Evolutionary conservation across 305 asterid species (phyloP), one percentile per base, ranked within the genome.

Genomic region (Fraxinus ornus): DNA sequence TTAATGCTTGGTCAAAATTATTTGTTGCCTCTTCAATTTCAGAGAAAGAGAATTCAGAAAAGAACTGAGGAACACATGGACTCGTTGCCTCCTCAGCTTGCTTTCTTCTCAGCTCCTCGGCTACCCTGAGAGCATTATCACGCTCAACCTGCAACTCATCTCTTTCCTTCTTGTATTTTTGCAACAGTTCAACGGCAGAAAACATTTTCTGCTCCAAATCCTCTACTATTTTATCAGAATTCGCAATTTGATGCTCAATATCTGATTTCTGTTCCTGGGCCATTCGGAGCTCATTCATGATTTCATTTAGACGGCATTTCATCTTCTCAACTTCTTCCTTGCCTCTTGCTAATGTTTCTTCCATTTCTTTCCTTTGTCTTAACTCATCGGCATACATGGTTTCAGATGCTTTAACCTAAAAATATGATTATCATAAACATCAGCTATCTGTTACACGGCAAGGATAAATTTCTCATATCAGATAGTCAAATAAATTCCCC

Each of bases 21-120:
- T 44, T 37, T 3, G 99, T 93, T 62, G 98, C 99, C 81, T 88
- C 93, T 80, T 94, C 90, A 41, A 96, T 94, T 88, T 95, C 99
- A 21, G 81, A 26, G 79, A 90, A 90, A 10, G 90, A 88, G 84
- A 91, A 94, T 78, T 92, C 97, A 30, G 93, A 86, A 83, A 86
- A 93, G 89, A 90, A 90, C 86, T 84, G 91, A 86, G 89, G 83
- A 33, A 57, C 75, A 17, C 90, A 85, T 79, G 93, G 78, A 85
- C 88, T 90, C 15, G 97, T 89, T 36, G 91, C 86, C 84, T 71
- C 91, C 66, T 87, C 90, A 26, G 91, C 79, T 83, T 92, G 94
- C 78, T 82, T 84, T 81, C 81, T 84, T 79, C 92, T 91, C 85
- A 92, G 85, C 84, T 90, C 94, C 89, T 93, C 97, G 12, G 92